Evolutionary conservation across 192 early-diverging fungal species (phyloP), one percentile per base, ranked within the genome.

Genomic region (Thamnidium elegans): DNA sequence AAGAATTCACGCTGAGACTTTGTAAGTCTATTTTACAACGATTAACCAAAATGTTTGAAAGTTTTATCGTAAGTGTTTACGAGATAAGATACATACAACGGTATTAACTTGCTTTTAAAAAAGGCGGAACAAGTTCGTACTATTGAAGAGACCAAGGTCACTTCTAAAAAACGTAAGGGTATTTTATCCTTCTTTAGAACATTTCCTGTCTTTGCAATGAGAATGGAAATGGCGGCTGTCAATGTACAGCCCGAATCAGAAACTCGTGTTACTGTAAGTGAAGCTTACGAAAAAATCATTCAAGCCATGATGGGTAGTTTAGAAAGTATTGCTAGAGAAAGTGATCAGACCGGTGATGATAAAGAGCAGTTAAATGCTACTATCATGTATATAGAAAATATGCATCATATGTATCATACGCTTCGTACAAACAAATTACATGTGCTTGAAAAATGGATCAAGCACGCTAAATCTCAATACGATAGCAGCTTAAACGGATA

Each of bases 141-240:
- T 13, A 95, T 99, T 58, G 95, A 99, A 46, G 93, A 94, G 19
- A 94, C 92, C 15, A 92, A 94, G 72, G 81, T 93, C 62, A 92
- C 87, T 19, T 84, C 88, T 34, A 92, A 92, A 62, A 93, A 92
- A 74, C 84, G 95, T 4, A 87, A 80, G 55, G 96, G 96, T 15
- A 90, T 94, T n/a, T 74, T 96, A n/a, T 82, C 89, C 0, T 94
- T 92, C 71, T 85, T 95, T 20, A 84, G 90, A 3, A 92, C 89
- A 7, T 97, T 99, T 64, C 96, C 96, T 43, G 86, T 85, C 46
- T 95, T 94, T 79, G 91, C 89, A 4, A 83, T 90, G 39, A 80
- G 91, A 26, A 79, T 92, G 73, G 91, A 93, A 73, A 66, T 67
- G 9, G 65, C 74, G 10, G 73, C 94, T 23, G 78, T 78, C n/a